Base-by-base conservation (phyloP, 192 early-diverging fungal species). In the Backusella australiensis region DNA sequence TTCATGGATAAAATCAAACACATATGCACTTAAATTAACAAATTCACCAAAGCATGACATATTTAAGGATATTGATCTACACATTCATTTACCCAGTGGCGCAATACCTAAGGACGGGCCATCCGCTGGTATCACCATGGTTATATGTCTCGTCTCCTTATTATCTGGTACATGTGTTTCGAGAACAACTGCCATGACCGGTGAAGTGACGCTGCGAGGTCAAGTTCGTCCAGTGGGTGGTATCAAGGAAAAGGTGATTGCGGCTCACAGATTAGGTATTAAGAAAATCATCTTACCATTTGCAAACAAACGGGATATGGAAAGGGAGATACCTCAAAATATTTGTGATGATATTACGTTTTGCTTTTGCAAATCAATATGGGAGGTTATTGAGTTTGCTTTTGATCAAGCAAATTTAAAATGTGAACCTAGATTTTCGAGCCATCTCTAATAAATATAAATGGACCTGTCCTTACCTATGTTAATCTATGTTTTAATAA, bases 21-120 rank as follows among this genome's bases (percentile, higher is more conserved):
- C 89, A 19, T 78, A 83, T 38, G 56, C 80, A 23, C 82, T 94
- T n/a, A 87, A 89, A 6, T 75, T 92, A 23, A 84, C 85, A 2
- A 79, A 76, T 34, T 75, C 78, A 0, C 49, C 79, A 6, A 80
- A 81, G 7, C 39, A 49, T 21, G 44, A 49, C 14, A 29, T 63
- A 29, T 63, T 63, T 26, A 63, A 63, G 12, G 23, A 63, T 29
- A 26, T 63, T 29, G 93, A 94, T 81, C 81, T 96, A 8, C 95
- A 96, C 76, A 88, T 96, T 35, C 95, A 96, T 77, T 85, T 96
- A 72, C 95, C 95, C 1, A 88, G 87, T 11, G 95, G 95, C 21
- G 91, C 93, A 17, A 89, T 87, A 3, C 91, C 91, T 15, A 96
- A 96, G 79, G 94, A 96, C 83, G 95, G 95, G 0, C 93, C 92